Base-by-base conservation (phyloP, 2,329 filamentous ascomycete genomes). In the Hansfordia pulvinata region DNA sequence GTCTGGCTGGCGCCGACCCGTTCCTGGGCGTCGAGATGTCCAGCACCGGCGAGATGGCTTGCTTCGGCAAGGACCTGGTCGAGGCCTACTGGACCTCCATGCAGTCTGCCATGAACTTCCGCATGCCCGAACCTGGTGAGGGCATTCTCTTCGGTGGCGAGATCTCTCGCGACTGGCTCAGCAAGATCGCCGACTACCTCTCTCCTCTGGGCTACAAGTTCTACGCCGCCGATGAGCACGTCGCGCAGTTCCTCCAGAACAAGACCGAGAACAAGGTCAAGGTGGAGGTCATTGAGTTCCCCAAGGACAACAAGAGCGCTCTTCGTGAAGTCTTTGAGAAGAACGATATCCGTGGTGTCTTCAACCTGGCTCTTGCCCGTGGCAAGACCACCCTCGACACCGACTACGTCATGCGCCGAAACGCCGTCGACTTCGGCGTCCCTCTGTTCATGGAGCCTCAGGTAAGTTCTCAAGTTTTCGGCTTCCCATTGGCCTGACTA, bases 31-130 rank as follows among this genome's bases (percentile, higher is more conserved):
- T 98, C 30, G 90, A 98, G 60, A 98, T 98, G 90, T 66, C 84
- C 23, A 85, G 77, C 38, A 98, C 90, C 11, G 90, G 90, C 54
- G 90, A 98, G 60, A 93, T 98, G 68, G 90, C 90, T 39, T 96
- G 90, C 64, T 98, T 98, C 58, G 90, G 90, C 37, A 93, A 90
- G 62, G 69, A 94, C 47, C 71, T 98, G 8, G 69, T 96, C 26
- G 90, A 98, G 53, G 90, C 90, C 28, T 98, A 98, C 72, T 98
- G 90, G 90, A 69, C 86, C 15, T 92, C 86, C 11, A 65, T 93
- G 35, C 90, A 98, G 60, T 90, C 84, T 12, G 88, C 83, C 44
- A 98, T 96, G 88, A 98, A 96, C 73, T 96, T 96, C 82, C 83
- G 86, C 42, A 72, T 94, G 46, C 90, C 90, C 22, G 78, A 92